Evolutionary conservation across 345 rosid genomes (phyloP), one percentile per base, ranked within the genome.

Genomic region (thale cress (Arabidopsis thaliana)): DNA sequence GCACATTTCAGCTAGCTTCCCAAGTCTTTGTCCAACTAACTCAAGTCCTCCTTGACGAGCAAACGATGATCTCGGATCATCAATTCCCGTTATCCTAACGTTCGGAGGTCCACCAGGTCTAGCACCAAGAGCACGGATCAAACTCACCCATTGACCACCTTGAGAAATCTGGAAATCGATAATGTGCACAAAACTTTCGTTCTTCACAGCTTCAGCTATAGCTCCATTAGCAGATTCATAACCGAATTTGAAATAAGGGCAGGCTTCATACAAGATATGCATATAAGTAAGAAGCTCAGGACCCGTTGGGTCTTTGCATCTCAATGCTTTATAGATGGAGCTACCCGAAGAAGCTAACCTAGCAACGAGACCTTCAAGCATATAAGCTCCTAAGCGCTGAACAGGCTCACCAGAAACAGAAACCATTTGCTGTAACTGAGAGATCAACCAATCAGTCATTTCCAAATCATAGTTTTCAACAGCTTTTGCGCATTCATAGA

Each of bases 161-260:
- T 95, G 99, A 2, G 84, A 72, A 51, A 91, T 84, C 75, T 85
- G 93, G 65, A 95, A 95, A 84, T 95, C 99, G 13, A 95, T 90
- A 55, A 91, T 91, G 63, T 95, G 97, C 42, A 95, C 82, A 69
- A 57, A 74, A 30, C 50, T 86, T 80, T 95, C 97, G 46, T 82
- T 83, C 83, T 86, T 95, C 82, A 88, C 82, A 58, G 97, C 97
- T 75, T 95, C 97, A 8, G 99, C 97, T 37, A 95, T 95, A 25
- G 97, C 97, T 52, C 99, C 97, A 10, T 95, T 95, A 4, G 97
- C 99, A 0, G 97, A 95, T 83, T 90, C 82, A 63, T 90, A 89
- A 36, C 97, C 99, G 22, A 95, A 95, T 79, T 95, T 95, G 88
- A 95, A 91, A 77, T 95, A 90, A 0, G 99, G 99, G 75, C 99